A percentile compares a stretch with the other conserved stretches of the same genome.
Evolutionary conservation across 2,329 filamentous ascomycete genomes (phyloP).

Genomic region (Trichoderma harzianum): DNA sequence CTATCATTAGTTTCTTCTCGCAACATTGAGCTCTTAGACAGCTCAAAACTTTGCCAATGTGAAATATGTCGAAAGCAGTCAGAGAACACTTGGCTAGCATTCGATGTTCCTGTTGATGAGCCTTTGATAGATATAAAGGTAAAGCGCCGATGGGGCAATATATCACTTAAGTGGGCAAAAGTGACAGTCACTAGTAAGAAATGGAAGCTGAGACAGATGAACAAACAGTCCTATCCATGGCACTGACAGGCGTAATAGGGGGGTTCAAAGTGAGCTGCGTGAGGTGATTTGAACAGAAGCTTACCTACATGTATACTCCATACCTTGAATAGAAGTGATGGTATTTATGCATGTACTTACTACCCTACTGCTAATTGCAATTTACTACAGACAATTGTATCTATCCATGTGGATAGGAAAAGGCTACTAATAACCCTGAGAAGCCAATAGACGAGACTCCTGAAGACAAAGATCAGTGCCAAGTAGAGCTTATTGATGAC

Average conservation of each 20-base stretch:
- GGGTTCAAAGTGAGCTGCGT: neutral
- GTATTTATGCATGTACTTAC: neutral
- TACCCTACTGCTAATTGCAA: neutral
- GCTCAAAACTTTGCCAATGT: neutral
- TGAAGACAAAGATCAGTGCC: neutral
- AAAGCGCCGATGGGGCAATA: neutral
- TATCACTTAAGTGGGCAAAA: neutral
- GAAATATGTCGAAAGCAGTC: neutral
- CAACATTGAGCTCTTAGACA: neutral
- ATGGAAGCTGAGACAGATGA: neutral
- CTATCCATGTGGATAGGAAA: neutral
- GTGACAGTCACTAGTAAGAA: neutral
- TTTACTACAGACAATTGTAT: neutral
- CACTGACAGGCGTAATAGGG: neutral
- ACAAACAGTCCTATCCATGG: neutral
- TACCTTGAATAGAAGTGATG: neutral
- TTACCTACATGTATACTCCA: neutral
- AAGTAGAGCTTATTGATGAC: neutral
- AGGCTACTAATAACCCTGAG: neutral
- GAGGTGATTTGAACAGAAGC: neutral
- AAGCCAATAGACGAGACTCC: neutral
- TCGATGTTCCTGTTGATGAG: neutral
- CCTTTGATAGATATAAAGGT: neutral
- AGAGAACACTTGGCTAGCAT: neutral
- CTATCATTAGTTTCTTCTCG: neutral